A percentile compares a stretch with the other conserved stretches of the same genome.
These are phyloP conservation scores for Caloboletus firmus DNA, from an alignment of 1,284 basidiomycete genomes.

Conservation along the genomic window DNA sequence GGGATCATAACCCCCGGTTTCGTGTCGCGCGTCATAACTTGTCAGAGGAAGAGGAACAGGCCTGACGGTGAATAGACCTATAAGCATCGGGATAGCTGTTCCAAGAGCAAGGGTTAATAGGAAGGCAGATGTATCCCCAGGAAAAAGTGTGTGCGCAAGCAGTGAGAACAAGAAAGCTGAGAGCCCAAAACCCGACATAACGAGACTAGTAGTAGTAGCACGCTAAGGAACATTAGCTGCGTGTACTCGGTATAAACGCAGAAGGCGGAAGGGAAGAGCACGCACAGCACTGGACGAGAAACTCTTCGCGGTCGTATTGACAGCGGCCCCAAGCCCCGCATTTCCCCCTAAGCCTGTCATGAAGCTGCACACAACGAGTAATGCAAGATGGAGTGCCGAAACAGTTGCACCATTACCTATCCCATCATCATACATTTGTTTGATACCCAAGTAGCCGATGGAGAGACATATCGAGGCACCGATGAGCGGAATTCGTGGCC, in stretches of 20 bases:
- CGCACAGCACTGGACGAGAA: conserved; percentile 55
- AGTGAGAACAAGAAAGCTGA: conserved; percentile 81
- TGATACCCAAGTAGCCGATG: conserved; percentile 67
- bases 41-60: conserved; percentile 51
- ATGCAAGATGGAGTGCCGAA: conserved; percentile 34
- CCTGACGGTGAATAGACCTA: conserved; percentile 64
- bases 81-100: conserved; percentile 65
- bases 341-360: conserved; percentile 65
- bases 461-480: conserved; percentile 54
- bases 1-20: conserved; percentile 12
- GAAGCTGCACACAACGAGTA: conserved; percentile 51
- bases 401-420: conserved; percentile 28
- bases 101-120: conserved; percentile 70
- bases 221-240: conserved; percentile 41
- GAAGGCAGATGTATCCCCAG: conserved; percentile 70
- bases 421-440: conserved; percentile 57
- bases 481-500: conserved; percentile 54
- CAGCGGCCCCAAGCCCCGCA: conserved; percentile 52
- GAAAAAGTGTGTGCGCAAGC: conserved; percentile 62
- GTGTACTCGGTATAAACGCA: not conserved
- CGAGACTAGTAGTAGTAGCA: conserved; percentile 70
- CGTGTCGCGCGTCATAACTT: not conserved
- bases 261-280: conserved; percentile 4
- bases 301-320: conserved; percentile 68
- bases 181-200: conserved; percentile 81